Percentiles rank a stretch among this genome's conserved stretches.
Evolutionary conservation across 2,329 filamentous ascomycete species (phyloP).

Genomic region (Fusarium staphyleae): DNA sequence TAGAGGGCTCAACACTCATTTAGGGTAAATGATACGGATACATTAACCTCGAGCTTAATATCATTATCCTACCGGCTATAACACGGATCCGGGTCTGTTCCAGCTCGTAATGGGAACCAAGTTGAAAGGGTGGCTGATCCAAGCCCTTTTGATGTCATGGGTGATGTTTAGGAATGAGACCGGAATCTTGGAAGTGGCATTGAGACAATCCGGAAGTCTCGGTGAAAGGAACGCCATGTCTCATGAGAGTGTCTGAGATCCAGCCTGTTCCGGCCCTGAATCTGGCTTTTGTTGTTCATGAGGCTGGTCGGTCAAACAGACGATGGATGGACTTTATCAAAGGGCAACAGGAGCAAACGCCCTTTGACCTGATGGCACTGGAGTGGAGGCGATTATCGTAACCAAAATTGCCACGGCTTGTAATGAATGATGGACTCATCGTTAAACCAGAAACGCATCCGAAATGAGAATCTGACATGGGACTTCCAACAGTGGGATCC

Average conservation of each 20-base stretch:
- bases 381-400: neutral
- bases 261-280: constrained; percentile 3
- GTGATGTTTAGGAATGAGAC: neutral
- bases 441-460: constrained; percentile 24
- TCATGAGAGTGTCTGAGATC: constrained; percentile 6
- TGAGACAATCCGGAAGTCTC: constrained; percentile 10
- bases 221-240: constrained; percentile 13
- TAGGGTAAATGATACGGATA: too few species aligned
- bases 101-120: too few species aligned
- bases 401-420: neutral
- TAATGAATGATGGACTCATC: too few species aligned
- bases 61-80: too few species aligned
- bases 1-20: too few species aligned
- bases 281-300: neutral
- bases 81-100: too few species aligned
- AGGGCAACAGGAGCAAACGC: neutral
- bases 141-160: constrained; percentile 5
- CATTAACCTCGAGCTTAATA: too few species aligned
- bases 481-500: constrained; percentile 1
- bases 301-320: too few species aligned
- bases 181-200: neutral
- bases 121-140: too few species aligned
- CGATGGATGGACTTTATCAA: too few species aligned
- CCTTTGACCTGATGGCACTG: neutral
- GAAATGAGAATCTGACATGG: constrained; percentile 23